These are phyloP conservation scores for Petunia secreta DNA, from an alignment of 257 asterid species.

Conservation along the genomic window DNA sequence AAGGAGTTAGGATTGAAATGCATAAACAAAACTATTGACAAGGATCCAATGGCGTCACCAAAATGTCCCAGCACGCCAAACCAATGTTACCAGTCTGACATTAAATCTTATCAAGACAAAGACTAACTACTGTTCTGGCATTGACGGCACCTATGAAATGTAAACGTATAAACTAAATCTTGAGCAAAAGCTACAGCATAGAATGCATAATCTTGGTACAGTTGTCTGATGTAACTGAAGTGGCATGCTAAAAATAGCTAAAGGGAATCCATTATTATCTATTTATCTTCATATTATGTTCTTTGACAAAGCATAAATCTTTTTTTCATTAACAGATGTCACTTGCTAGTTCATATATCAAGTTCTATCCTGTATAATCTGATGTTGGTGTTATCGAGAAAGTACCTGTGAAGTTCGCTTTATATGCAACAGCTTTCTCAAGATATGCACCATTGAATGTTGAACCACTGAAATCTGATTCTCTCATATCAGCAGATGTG, in stretches of 20 bases:
- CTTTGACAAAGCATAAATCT: neutral
- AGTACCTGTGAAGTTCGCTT: slow-evolving; percentile 80
- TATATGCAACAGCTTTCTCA: slow-evolving; percentile 94
- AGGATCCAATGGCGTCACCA: slow-evolving; percentile 24
- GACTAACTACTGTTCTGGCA: neutral
- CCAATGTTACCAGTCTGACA: neutral
- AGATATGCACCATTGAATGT: slow-evolving; percentile 93
- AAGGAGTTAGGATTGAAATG: neutral
- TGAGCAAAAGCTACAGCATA: neutral
- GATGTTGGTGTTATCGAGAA: neutral
- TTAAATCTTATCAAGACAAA: slow-evolving; percentile 9
- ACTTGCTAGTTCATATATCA: neutral
- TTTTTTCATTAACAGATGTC: neutral
- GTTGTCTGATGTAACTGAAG: neutral
- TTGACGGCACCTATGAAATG: slow-evolving; percentile 4
- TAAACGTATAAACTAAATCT: neutral
- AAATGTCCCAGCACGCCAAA: slow-evolving; percentile 26
- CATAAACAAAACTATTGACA: neutral
- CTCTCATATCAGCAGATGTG: slow-evolving; percentile 98
- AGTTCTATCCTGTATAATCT: neutral
- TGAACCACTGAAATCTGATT: slow-evolving; percentile 94
- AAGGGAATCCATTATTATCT: neutral
- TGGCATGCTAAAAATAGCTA: neutral
- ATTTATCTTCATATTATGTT: neutral
- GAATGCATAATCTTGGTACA: neutral